Percentiles rank a stretch among this genome's conserved stretches.
Conservation (phyloP, 352 stramenopile species). For the Pythium oligandrum region DNA sequence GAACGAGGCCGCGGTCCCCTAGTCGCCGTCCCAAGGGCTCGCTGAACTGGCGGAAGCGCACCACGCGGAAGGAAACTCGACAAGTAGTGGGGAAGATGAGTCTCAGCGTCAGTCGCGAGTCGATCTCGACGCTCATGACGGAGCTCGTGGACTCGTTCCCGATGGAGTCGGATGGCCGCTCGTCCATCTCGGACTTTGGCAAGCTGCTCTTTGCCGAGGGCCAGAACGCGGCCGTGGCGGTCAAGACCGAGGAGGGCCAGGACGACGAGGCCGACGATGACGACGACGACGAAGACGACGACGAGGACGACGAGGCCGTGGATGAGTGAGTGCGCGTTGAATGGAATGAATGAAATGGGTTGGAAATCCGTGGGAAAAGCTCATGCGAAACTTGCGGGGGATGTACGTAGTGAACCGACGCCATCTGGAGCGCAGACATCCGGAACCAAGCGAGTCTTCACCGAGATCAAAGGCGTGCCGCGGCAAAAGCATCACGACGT, state of each 20-base stretch:
- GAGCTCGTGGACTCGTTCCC: conserved; percentile 80
- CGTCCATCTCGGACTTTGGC: conserved; percentile 85
- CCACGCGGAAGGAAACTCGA: too few relatives aligned
- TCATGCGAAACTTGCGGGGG: too few relatives aligned
- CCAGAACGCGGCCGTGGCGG: conserved; percentile 16
- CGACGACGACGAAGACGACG: conserved; percentile 14
- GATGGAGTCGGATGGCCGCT: conserved; percentile 63
- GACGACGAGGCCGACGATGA: conserved; percentile 18
- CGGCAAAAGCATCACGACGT: conserved; percentile 81
- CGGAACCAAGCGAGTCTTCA: conserved; percentile 74
- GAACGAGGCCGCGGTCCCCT: too few relatives aligned
- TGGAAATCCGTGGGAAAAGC: too few relatives aligned
- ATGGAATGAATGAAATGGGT: too few relatives aligned
- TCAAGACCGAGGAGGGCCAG: conserved; percentile 11
- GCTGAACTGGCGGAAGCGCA: too few relatives aligned
- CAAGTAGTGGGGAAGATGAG: conserved; percentile 31
- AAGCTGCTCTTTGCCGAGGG: conserved; percentile 83
- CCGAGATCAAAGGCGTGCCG: conserved; percentile 79
- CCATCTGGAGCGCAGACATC: neutral
- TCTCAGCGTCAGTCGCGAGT: conserved; percentile 78
- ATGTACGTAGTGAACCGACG: neutral
- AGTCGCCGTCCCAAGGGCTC: too few relatives aligned
- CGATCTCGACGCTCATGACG: conserved; percentile 83
- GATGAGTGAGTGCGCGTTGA: conserved; percentile 8
- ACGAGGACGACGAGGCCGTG: conserved; percentile 11